Evolutionary conservation across 2,329 filamentous ascomycete species (phyloP).

Genomic region (Ceratocystis alfenasii): DNA sequence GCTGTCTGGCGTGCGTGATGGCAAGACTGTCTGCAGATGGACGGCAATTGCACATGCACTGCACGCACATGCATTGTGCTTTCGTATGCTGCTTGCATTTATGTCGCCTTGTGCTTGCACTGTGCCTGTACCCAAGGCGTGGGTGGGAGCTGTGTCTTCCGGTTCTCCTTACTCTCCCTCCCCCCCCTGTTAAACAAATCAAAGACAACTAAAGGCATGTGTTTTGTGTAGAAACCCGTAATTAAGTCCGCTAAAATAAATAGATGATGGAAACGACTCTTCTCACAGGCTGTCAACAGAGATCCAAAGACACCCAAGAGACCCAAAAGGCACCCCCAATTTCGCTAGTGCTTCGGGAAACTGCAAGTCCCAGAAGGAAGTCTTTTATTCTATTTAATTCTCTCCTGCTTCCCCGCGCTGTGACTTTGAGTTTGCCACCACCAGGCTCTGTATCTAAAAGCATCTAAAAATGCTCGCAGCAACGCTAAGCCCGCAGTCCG

Average conservation of each 20-base stretch:
- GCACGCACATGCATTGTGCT: too few species aligned
- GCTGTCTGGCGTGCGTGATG: too few species aligned
- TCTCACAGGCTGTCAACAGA: background rate
- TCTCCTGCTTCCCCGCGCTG: background rate
- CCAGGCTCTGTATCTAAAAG: background rate
- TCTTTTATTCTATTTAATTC: background rate
- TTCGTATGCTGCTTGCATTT: too few species aligned
- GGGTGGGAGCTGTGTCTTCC: background rate
- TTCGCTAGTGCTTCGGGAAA: conserved; percentile 15
- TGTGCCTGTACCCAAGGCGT: background rate
- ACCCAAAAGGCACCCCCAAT: conserved; percentile 14
- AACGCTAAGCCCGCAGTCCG: background rate
- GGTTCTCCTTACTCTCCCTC: too few species aligned
- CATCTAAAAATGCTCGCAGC: background rate
- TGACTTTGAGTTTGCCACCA: background rate
- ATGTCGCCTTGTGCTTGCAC: too few species aligned
- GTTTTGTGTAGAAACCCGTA: conserved; percentile 10
- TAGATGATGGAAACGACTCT: background rate
- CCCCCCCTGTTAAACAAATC: background rate
- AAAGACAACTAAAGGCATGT: background rate
- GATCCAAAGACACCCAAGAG: background rate
- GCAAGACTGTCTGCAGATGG: too few species aligned
- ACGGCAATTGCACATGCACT: too few species aligned
- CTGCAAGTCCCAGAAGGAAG: conserved; percentile 4
- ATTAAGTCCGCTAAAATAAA: conserved; percentile 4